A percentile compares a stretch with the other conserved stretches of the same genome.
These are phyloP conservation scores for Penicillium silybi DNA, from an alignment of 495 filamentous ascomycete species.

Conservation along the genomic window DNA sequence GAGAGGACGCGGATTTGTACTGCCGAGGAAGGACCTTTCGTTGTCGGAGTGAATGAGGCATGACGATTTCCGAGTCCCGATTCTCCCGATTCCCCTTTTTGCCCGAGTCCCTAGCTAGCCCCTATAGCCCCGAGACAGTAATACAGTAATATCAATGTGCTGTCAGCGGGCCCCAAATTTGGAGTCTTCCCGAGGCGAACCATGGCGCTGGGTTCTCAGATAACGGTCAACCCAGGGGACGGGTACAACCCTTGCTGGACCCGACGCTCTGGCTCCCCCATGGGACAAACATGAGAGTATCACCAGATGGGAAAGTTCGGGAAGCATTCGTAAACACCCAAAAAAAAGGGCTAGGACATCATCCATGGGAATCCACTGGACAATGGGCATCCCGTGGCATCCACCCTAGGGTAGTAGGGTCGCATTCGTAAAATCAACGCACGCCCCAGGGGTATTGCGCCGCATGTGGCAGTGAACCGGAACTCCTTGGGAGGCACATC, in stretches of 20 bases:
- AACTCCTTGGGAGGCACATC: neutral
- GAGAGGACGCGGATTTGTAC: neutral
- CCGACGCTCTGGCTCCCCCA: constrained; percentile 28
- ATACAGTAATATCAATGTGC: no score
- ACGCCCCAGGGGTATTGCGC: neutral
- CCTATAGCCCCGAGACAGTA: no score
- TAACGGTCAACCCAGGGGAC: constrained; percentile 13
- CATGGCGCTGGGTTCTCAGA: constrained; percentile 38
- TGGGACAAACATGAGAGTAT: constrained; percentile 9
- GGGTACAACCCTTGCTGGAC: constrained; percentile 10
- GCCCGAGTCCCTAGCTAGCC: no score
- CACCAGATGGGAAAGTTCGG: no score
- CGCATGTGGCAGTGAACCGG: neutral
- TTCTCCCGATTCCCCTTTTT: no score
- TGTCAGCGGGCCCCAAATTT: constrained; percentile 15
- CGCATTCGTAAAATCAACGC: neutral
- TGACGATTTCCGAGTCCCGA: no score
- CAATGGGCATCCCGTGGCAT: neutral
- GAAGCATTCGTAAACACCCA: no score
- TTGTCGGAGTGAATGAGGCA: no score
- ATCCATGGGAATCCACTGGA: neutral
- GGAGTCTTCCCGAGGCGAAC: constrained; percentile 38
- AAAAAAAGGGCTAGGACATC: constrained; percentile 7
- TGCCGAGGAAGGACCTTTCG: no score
- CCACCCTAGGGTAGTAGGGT: neutral